Base-by-base conservation (phyloP, 352 stramenopile species). In the Nothophytophthora sp. region DNA sequence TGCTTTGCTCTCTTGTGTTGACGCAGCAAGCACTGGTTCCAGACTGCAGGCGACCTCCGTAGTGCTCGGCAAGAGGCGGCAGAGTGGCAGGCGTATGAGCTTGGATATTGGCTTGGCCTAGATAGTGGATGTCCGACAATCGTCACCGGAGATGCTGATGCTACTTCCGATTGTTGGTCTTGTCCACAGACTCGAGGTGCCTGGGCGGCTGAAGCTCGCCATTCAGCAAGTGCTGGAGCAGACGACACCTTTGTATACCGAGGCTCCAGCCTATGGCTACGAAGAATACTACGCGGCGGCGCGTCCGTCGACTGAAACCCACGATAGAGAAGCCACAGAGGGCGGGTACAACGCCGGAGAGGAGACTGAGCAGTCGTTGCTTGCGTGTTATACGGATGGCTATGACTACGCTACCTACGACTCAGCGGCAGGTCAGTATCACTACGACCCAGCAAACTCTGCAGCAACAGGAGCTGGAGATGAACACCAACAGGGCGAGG, bases 1-100 rank as follows among this genome's bases (percentile, higher is more conserved):
- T 48, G 3, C 9, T n/a, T 25, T 56, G 15, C 20, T 47, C 47
- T 15, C 27, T n/a, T 23, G 12, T 43, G 33, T 34, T 23, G 20
- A 44, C 36, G 37, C 35, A 88, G 75, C 35, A 84, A 78, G 29
- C 63, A 89, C 46, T 89, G 77, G 77, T 85, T 88, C 39, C 77
- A 86, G 50, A 85, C 70, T 0, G 77, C 74, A 5, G 68, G 63
- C 0, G 77, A 88, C 39, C 48, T 88, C 22, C 76, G 77, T 8
- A 68, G 61, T 12, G 77, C 72, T 25, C 56, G 63, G 10, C 47
- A 64, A 5, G 72, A 70, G 15, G 40, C 58, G 10, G 50, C 60
- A 6, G 72, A 85, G 27, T 88, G 77, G 77, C 74, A 78, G 35
- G 49, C 60, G 77, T 88, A 78, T 16, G 73, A n/a, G n/a, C n/a